Base-by-base conservation (phyloP, 495 filamentous ascomycete genomes). In the Neurospora hispaniola region DNA sequence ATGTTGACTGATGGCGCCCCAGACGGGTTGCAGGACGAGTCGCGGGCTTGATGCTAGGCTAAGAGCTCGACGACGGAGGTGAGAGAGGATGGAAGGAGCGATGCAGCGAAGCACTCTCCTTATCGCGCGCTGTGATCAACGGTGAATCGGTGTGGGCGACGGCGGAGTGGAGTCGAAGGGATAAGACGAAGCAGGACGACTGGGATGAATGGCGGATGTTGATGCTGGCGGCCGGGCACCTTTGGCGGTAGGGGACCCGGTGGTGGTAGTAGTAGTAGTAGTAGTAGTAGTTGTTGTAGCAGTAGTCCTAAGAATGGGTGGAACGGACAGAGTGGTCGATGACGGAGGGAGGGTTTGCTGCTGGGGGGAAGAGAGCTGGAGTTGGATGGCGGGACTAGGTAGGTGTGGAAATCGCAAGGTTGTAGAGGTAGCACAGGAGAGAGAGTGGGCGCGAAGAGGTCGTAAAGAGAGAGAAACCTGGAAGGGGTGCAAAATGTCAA, bases 1-100 rank as follows among this genome's bases (percentile, higher is more conserved):
- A 94, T 94, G 76, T 91, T 81, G 74, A 75, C 74, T 73, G 75
- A 77, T 77, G 69, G 70, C 72, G 78, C 76, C 79, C 76, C 75
- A 73, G 73, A 71, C 69, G 35, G 75, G 74, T 77, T 80, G 76
- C 71, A 74, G 69, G 73, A 71, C 48, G 75, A 73, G 75, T 70
- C 73, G 73, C 59, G 59, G 71, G 75, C 44, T 74, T 73, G 72
- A 75, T 73, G n/a, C 74, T 69, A 62, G 44, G 71, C n/a, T 71
- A n/a, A 71, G 70, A 71, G 35, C 14, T 76, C 71, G 73, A 69
- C 66, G 73, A 70, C 73, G 44, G 71, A 69, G 71, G 73, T 46
- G 40, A 46, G 68, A 71, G 69, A 73, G 70, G 70, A 75, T 72
- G 72, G 54, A 69, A 69, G 41, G 69, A 66, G 72, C 35, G 70